phyloP scores from a whole-genome alignment of 768 basidiomycete species.

The Hypsizygus marmoreus region DNA sequence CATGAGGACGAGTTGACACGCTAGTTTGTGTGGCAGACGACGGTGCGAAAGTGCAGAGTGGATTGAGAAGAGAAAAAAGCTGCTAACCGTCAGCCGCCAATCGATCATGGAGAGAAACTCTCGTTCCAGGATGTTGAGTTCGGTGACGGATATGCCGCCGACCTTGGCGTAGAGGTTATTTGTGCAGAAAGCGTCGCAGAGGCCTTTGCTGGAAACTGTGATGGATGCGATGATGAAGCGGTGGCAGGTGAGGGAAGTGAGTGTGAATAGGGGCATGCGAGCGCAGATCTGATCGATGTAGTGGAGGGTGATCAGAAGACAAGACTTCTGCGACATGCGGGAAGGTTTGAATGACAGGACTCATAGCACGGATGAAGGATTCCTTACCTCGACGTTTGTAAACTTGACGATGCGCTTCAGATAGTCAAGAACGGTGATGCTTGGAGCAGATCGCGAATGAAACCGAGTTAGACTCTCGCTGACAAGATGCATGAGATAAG shows the following conservation, averaged over 20 bases:
- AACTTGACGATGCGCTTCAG: constrained; percentile 91
- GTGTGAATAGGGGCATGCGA: constrained; percentile 83
- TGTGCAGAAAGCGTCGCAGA: constrained; percentile 94
- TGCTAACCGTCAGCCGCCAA: constrained; percentile 90
- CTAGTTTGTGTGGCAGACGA: constrained; percentile 13
- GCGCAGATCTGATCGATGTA: constrained; percentile 95
- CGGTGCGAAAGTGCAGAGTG: constrained; percentile 14
- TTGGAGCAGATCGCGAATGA: constrained; percentile 90
- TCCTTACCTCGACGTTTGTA: constrained; percentile 89
- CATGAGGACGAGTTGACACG: constrained; percentile 27
- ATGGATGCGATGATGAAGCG: constrained; percentile 96
- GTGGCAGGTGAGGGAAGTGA: constrained; percentile 95
- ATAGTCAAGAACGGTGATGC: constrained; percentile 89
- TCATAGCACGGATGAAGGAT: constrained; percentile 7
- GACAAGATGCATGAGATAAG: constrained; percentile 20
- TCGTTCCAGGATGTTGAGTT: constrained; percentile 93
- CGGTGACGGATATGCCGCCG: constrained; percentile 88
- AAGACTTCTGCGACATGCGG: constrained; percentile 57
- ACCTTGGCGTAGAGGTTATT: constrained; percentile 95
- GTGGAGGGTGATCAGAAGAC: constrained; percentile 79
- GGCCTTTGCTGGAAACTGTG: constrained; percentile 89
- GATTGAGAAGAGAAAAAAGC: constrained; percentile 24
- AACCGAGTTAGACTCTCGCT: constrained; percentile 94
- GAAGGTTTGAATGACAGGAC: constrained; percentile 10
- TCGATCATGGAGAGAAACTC: constrained; percentile 92